Conservation (phyloP, 106 monocot genomes). For the Apostasia shenzhenica region DNA sequence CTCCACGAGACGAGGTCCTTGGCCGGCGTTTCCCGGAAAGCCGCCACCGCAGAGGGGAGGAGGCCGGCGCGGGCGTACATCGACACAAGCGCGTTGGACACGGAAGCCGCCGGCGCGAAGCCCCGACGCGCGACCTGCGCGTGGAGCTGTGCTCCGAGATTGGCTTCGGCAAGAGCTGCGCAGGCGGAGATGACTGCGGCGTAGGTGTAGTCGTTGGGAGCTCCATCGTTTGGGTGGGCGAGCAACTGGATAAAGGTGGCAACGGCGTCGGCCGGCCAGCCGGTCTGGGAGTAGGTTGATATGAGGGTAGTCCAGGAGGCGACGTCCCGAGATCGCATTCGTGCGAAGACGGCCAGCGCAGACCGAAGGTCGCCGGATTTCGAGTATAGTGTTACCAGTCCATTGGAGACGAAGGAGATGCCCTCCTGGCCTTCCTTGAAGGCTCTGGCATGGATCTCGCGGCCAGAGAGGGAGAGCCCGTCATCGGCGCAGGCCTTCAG, state of each 20-base stretch:
- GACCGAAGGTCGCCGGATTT: slow-evolving; percentile 26
- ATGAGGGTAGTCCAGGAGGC: slow-evolving; percentile 75
- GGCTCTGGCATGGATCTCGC: slow-evolving; percentile 52
- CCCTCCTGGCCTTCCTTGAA: slow-evolving; percentile 42
- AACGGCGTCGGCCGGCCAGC: slow-evolving; percentile 36
- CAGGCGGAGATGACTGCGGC: slow-evolving; percentile 52
- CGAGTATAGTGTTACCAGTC: slow-evolving; percentile 56
- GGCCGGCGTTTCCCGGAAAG: slow-evolving; percentile 33
- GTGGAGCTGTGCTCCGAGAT: slow-evolving; percentile 65
- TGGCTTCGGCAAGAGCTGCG: slow-evolving; percentile 15
- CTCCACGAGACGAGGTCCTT: slow-evolving; percentile 80
- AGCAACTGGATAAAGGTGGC: slow-evolving; percentile 39
- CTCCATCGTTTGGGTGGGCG: slow-evolving; percentile 3
- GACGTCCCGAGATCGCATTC: slow-evolving; percentile 47
- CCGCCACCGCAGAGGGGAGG: slow-evolving; percentile 23
- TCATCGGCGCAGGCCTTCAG: slow-evolving; percentile 67
- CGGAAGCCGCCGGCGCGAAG: slow-evolving; percentile 23
- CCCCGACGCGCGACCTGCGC: slow-evolving; percentile 25
- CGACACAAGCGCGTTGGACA: slow-evolving; percentile 60
- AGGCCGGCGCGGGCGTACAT: slow-evolving; percentile 50
- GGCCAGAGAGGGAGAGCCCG: slow-evolving; percentile 24
- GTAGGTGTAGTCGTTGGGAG: slow-evolving; percentile 75
- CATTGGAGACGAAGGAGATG: slow-evolving; percentile 60
- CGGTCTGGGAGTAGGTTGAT: slow-evolving; percentile 40
- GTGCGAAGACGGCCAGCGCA: slow-evolving; percentile 27